Base-by-base conservation (phyloP, 129 eudicot species). In the Helichrysum umbraculigerum region DNA sequence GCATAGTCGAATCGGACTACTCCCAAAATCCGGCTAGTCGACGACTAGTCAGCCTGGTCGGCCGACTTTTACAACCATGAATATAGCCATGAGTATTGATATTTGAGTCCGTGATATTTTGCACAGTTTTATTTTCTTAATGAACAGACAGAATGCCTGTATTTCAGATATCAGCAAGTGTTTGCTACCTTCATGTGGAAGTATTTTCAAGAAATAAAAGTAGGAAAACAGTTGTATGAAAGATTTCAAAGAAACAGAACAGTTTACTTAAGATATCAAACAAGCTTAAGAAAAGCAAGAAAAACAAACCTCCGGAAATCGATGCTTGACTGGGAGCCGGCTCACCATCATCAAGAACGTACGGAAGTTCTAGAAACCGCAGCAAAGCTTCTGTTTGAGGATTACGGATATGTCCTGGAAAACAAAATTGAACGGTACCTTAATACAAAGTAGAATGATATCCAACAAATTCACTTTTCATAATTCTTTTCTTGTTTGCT, bases 321-420 rank as follows among this genome's bases (percentile, higher is more conserved):
- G 70, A 63, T 28, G 82, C 81, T 61, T 87, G 82, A 71, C 80
- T 79, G 14, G 63, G 79, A 25, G 72, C 52, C 33, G 29, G 65
- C 81, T 79, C 87, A 42, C 68, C 78, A 9, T 79, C 59, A 74
- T 91, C 94, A 78, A 91, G 97, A 77, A 82, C 78, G 83, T 94
- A 91, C 0, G 86, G 86, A 73, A 94, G 91, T 68, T 83, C 93
- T 44, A 94, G 83, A 58, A 91, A 80, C 85, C 83, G 57, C 71
- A 91, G 76, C 51, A 94, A 70, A 51, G 88, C 90, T 77, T 85
- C 92, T 39, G 97, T 94, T 83, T 94, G 97, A 73, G 99, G 93
- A 73, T 94, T 94, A 68, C 88, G 89, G 63, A 14, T 70, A 78
- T 84, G 86, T 52, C 91, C 97, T 94, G 87, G 71, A 63, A 17